These are phyloP conservation scores for Prunus mira DNA, from an alignment of 306 rosid genomes.

Conservation along the genomic window DNA sequence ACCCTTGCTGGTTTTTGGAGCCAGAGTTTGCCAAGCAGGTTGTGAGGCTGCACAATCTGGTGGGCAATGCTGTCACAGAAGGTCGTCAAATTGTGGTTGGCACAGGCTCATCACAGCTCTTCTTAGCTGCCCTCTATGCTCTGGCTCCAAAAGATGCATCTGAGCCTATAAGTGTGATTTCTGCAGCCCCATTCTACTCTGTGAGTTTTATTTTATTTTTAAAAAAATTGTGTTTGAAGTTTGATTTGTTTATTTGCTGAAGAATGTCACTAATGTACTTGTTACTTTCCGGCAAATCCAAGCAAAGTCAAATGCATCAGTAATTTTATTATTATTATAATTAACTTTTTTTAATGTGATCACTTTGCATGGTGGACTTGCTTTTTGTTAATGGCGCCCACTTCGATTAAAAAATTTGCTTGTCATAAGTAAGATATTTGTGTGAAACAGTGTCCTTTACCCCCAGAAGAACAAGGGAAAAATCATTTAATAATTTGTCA, in stretches of 20 bases:
- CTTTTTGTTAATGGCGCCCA: slow-evolving; percentile 22
- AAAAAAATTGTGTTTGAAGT: background rate
- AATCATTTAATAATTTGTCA: background rate
- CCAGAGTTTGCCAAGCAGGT: slow-evolving; percentile 61
- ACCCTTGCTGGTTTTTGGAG: slow-evolving; percentile 83
- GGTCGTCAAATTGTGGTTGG: slow-evolving; percentile 79
- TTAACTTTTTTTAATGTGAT: slow-evolving; percentile 10
- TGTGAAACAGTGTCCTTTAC: background rate
- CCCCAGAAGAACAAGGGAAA: background rate
- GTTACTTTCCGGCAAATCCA: slow-evolving; percentile 22
- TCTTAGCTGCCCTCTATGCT: slow-evolving; percentile 80
- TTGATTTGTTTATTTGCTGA: background rate
- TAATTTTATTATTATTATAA: background rate
- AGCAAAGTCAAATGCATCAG: slow-evolving; percentile 21
- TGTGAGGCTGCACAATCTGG: slow-evolving; percentile 62
- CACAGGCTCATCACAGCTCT: slow-evolving; percentile 91
- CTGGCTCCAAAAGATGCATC: slow-evolving; percentile 48
- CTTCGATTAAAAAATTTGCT: background rate
- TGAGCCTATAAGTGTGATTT: slow-evolving; percentile 58
- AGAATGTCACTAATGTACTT: background rate
- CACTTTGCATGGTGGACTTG: slow-evolving; percentile 23
- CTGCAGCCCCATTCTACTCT: slow-evolving; percentile 82
- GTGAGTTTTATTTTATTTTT: slow-evolving; percentile 30
- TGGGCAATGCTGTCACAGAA: slow-evolving; percentile 74
- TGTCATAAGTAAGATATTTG: background rate